Percentiles rank a stretch among this genome's conserved stretches.
These are phyloP conservation scores for Tanacetum coccineum DNA, from an alignment of 129 eudicot species.

Conservation along the genomic window DNA sequence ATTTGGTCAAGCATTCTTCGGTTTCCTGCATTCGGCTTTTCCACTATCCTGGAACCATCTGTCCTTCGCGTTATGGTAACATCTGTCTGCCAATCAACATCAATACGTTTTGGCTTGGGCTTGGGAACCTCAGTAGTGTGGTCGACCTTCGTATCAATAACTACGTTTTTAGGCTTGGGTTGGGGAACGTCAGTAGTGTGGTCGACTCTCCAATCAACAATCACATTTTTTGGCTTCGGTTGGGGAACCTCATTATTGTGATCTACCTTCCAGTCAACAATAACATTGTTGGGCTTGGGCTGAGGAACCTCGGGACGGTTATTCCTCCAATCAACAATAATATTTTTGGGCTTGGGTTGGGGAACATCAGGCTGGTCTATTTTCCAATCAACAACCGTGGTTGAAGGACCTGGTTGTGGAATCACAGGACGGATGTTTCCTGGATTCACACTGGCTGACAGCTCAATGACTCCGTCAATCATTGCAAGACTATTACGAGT, in stretches of 20 bases:
- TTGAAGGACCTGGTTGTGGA: background rate
- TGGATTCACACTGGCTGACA: background rate
- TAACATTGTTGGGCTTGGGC: background rate
- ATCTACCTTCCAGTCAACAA: background rate
- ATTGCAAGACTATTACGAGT: conserved; percentile 52
- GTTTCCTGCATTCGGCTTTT: conserved; percentile 10
- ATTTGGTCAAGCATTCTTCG: conserved; percentile 35
- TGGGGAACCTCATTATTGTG: background rate
- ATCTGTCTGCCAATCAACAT: conserved; percentile 13
- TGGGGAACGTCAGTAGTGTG: background rate
- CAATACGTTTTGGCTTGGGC: background rate
- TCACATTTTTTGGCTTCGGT: background rate
- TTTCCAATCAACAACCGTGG: conserved; percentile 9
- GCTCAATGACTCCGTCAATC: conserved; percentile 29
- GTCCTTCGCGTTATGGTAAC: background rate
- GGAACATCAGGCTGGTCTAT: conserved; percentile 5
- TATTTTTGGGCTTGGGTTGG: conserved; percentile 7
- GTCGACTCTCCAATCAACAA: background rate
- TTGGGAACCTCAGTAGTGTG: background rate
- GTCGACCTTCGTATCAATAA: background rate
- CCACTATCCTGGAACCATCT: background rate
- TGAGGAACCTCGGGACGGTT: background rate
- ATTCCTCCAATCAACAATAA: conserved; percentile 7
- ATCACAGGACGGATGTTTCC: background rate
- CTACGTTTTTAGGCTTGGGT: background rate